Base-by-base conservation (phyloP, 1,139 yeast genomes). In the Debaryomyces coudertii region DNA sequence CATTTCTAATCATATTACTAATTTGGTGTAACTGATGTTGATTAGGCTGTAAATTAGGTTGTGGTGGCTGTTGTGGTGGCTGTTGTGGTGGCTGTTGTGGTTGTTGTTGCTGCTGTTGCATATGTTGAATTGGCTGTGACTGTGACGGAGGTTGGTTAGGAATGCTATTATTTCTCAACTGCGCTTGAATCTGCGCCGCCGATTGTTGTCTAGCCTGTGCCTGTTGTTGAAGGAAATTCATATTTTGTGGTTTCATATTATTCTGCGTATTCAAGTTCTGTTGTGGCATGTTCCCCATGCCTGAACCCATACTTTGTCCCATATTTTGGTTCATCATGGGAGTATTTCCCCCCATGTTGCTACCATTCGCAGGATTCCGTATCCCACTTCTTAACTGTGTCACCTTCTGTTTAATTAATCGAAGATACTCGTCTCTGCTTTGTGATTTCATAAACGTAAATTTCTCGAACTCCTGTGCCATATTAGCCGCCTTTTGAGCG, bases 171-270 rank as follows among this genome's bases (percentile, higher is more conserved):
- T 47, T 49, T 39, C 65, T 49, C 56, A 64, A 57, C 47, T 62
- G 67, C n/a, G 68, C 66, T 43, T 65, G 71, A 43, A 65, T 61
- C 45, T 65, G 70, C 6, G 69, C 69, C n/a, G 68, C 69, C 2
- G 66, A 55, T 46, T 75, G 80, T 49, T 73, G 81, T 54, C 80
- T 67, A 1, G 76, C 78, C 54, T 75, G 80, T 4, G 79, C 76
- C 54, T 77, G 82, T 51, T 77, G 81, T 47, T 76, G 79, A 50
- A 77, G 58, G 53, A 76, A 66, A 47, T 57, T 61, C 47, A 46
- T 45, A 41, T 47, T 50, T 28, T 51, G 57, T 8, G 47, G 39
- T 31, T 48, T 48, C 51, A 50, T 44, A 33, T 38, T 47, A 31
- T 52, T 46, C 51, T 27, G 39, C 28, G 36, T 18, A 22, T 29